A percentile compares a stretch with the other conserved stretches of the same genome.
Conservation (phyloP, 2,329 filamentous ascomycete genomes). For the Penicillium capsulatum region DNA sequence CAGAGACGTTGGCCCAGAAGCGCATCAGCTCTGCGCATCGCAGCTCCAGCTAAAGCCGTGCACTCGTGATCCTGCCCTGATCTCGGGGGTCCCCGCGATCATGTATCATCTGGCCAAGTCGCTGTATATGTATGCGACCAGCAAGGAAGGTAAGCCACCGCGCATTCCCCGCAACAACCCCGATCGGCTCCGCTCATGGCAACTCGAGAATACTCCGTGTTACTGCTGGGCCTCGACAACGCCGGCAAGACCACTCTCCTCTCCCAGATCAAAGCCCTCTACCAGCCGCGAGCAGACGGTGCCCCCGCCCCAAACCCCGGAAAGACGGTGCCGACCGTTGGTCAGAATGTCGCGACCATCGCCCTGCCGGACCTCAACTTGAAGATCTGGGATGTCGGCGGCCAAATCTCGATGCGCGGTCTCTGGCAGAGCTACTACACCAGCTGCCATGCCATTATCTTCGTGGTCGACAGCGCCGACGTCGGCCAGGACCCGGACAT, state of each 20-base stretch:
- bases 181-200: neutral
- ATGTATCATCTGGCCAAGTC: constrained; percentile 98
- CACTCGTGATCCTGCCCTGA: too few relatives aligned
- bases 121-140: constrained; percentile 89
- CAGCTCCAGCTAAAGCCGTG: too few relatives aligned
- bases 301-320: constrained; percentile 55
- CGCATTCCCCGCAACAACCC: neutral
- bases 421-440: constrained; percentile 96
- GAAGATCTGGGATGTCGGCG: constrained; percentile 97
- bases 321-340: constrained; percentile 93
- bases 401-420: constrained; percentile 80
- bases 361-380: constrained; percentile 91
- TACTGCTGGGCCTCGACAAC: constrained; percentile 95
- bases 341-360: constrained; percentile 93
- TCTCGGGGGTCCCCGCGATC: constrained; percentile 27
- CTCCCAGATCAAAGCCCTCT: constrained; percentile 90
- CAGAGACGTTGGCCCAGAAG: too few relatives aligned
- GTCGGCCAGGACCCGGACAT: constrained; percentile 74
- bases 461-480: constrained; percentile 93
- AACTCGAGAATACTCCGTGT: constrained; percentile 81
- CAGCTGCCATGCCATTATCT: constrained; percentile 92
- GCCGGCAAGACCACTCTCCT: constrained; percentile 98
- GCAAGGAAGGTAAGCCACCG: constrained; percentile 73
- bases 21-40: constrained; percentile 4
- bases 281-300: constrained; percentile 47